These are phyloP conservation scores for Cardiospermum halicacabum DNA, from an alignment of 345 rosid species.

Conservation along the genomic window DNA sequence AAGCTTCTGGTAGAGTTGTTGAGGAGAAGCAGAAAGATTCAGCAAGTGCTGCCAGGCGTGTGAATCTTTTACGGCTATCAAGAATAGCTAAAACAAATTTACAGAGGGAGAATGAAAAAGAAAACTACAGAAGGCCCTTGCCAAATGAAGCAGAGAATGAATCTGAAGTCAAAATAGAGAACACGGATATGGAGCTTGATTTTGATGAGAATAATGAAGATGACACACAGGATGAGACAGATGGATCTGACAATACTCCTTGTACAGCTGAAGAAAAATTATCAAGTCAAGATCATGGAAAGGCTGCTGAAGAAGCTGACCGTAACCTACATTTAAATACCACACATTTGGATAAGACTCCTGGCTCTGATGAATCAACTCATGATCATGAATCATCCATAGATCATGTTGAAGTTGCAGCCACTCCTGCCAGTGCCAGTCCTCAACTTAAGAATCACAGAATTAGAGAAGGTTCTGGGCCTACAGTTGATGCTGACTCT, in stretches of 20 bases:
- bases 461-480: conserved; percentile 45
- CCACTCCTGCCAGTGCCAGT: conserved; percentile 58
- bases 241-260: conserved; percentile 46
- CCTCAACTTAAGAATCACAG: conserved; percentile 62
- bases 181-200: conserved; percentile 98
- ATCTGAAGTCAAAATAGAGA: conserved; percentile 88
- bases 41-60: conserved; percentile 51
- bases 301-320: conserved; percentile 39
- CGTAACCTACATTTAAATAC: conserved; percentile 33
- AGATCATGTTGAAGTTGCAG: conserved; percentile 50
- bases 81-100: conserved; percentile 87
- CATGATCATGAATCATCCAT: conserved; percentile 50
- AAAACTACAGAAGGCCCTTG: conserved; percentile 84
- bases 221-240: conserved; percentile 71
- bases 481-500: conserved; percentile 48
- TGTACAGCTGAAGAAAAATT: conserved; percentile 35
- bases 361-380: conserved; percentile 47
- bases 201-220: conserved; percentile 81
- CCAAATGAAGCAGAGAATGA: conserved; percentile 68
- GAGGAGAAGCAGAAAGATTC: conserved; percentile 71
- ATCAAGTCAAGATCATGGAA: conserved; percentile 30
- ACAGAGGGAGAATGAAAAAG: conserved; percentile 94
- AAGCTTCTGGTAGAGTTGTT: conserved; percentile 43
- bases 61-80: conserved; percentile 87
- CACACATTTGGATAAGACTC: conserved; percentile 29